Base-by-base conservation (phyloP, 768 basidiomycete species). In the Termitomyces sp. region DNA sequence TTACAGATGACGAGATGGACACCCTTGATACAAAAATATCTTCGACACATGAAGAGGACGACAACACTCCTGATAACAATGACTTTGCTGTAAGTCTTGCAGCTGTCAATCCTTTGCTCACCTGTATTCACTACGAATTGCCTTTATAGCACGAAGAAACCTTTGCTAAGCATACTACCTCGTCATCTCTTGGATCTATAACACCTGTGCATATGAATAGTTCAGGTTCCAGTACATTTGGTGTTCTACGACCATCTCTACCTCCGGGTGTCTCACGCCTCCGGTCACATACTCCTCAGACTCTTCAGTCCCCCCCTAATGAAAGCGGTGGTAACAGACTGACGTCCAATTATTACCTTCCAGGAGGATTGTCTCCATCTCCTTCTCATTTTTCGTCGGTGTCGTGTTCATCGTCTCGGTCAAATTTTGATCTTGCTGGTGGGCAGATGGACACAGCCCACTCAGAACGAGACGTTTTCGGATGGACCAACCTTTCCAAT, bases 221-320 rank as follows among this genome's bases (percentile, higher is more conserved):
- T n/a, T 77, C 77, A 20, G 66, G 60, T 44, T 64, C 64, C 36
- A 70, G 63, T 39, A 71, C 75, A 30, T 70, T 76, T 18, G 79
- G 74, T 61, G 67, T 79, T 11, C 73, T 81, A 4, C 78, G 81
- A 41, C 81, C 85, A 13, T 91, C 87, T 68, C 69, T 91, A 20
- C 86, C 89, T 64, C 88, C 88, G 4, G 81, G 78, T n/a, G 81
- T 91, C 6, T 93, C 91, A 31, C 82, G 91, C n/a, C 81, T 91
- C 44, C 88, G 91, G 45, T 91, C 92, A 13, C 79, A 79, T 65
- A 78, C 80, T 6, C 83, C 85, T 13, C 79, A 77, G 27, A 70
- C 76, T 30, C 76, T 79, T 27, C 65, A 68, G 15, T 66, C 75
- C 18, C 78, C 81, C 16, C 77, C 73, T 45, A 72, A 75, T 48